Evolutionary conservation across 768 basidiomycete genomes (phyloP), one percentile per base, ranked within the genome.

Genomic region (Lentinula raphanica): DNA sequence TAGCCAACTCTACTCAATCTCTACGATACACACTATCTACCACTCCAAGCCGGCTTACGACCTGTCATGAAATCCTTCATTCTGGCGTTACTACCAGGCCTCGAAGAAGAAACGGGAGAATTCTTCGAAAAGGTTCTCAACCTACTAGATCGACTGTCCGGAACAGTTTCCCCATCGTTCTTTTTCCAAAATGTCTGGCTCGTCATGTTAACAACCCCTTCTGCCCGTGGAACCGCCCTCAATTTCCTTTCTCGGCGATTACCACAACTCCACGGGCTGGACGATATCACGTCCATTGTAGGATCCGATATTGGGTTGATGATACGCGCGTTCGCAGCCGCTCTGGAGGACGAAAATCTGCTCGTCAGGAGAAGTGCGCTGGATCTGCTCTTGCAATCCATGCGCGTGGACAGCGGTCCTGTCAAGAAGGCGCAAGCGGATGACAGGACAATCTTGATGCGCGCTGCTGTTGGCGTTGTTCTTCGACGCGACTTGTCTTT

Each of bases 81-180:
- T 54, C 80, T 99, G 45, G 91, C 96, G 0, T 71, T 99, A 23
- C 81, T 99, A 11, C 97, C 97, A 1, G 97, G 97, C 1, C 76
- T 98, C 53, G 97, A 99, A 70, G 97, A 99, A 69, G 96, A 98
- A 71, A 95, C 94, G 0, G 92, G 94, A 1, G 97, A 98, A 71
- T 97, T 91, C 73, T 98, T 98, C 65, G 97, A 98, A 54, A 91
- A 90, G 76, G 92, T 96, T 32, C 69, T 98, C 31, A 75, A 76
- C 49, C 71, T 99, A 15, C 77, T 98, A 55, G 91, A 94, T 69
- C 80, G 83, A 32, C 72, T 98, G 1, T 92, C 94, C 2, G 86
- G 84, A 45, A 87, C 92, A 0, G 88, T 98, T 17, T 87, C 92
- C 3, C 84, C 84, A 0, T 81, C 90, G 0, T 96, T 97, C 75